Evolutionary conservation across 257 asterid species (phyloP).

Genomic region (Catharanthus roseus): DNA sequence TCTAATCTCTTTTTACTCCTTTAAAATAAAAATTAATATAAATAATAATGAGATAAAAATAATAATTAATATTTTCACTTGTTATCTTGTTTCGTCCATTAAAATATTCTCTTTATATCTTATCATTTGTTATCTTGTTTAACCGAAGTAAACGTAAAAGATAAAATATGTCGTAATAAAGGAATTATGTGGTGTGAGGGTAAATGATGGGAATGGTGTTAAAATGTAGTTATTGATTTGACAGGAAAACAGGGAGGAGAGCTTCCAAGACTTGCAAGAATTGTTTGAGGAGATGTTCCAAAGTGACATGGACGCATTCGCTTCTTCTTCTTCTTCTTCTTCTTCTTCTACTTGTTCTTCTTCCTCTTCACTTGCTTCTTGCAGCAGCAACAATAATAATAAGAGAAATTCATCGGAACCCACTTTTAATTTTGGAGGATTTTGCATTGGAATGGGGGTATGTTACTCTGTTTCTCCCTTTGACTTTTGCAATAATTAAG

Average conservation of each 20-base stretch:
- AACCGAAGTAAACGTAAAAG: too few relatives aligned
- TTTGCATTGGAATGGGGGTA: slow-evolving; percentile 59
- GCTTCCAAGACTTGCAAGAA: slow-evolving; percentile 62
- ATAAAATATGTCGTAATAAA: too few relatives aligned
- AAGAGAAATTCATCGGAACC: slow-evolving; percentile 43
- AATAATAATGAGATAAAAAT: too few relatives aligned
- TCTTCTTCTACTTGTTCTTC: slow-evolving; percentile 32
- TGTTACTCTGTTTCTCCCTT: background rate
- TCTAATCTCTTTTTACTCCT: too few relatives aligned
- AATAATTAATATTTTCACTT: too few relatives aligned
- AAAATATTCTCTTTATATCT: too few relatives aligned
- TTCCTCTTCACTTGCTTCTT: slow-evolving; percentile 33
- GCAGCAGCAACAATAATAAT: slow-evolving; percentile 16
- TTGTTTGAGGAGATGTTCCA: slow-evolving; percentile 58
- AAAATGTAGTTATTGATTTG: slow-evolving; percentile 27
- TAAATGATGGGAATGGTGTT: too few relatives aligned
- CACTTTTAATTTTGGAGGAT: slow-evolving; percentile 36
- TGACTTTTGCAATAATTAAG: too few relatives aligned
- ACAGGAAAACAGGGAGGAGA: slow-evolving; percentile 57
- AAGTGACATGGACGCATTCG: slow-evolving; percentile 35
- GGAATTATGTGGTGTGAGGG: too few relatives aligned
- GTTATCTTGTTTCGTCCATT: too few relatives aligned
- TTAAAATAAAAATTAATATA: too few relatives aligned
- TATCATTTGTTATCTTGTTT: too few relatives aligned
- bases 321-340: slow-evolving; percentile 30